These are phyloP conservation scores for Jatropha curcas DNA, from an alignment of 345 rosid genomes.

Conservation along the genomic window DNA sequence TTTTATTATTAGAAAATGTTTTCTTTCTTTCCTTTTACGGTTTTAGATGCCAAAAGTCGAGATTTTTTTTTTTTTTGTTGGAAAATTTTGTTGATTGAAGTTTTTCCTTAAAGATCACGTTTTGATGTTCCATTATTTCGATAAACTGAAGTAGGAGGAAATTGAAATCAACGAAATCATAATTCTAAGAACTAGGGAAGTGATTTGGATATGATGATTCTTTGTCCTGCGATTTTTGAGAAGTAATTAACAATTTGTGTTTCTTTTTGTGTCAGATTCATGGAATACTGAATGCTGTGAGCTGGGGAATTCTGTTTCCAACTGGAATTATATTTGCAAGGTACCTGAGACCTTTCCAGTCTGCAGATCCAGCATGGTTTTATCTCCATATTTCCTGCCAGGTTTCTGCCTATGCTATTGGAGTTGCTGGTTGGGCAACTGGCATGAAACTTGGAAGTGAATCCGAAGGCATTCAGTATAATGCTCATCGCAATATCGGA, in stretches of 20 bases:
- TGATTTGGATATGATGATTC: neutral
- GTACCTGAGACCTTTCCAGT: constrained; percentile 60
- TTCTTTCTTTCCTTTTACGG: too few species aligned
- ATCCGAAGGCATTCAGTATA: constrained; percentile 43
- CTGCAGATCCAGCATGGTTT: constrained; percentile 91
- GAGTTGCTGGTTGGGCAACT: constrained; percentile 89
- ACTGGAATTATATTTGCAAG: constrained; percentile 69
- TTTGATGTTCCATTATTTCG: too few species aligned
- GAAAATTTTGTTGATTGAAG: too few species aligned
- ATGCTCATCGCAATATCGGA: constrained; percentile 64
- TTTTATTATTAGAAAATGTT: too few species aligned
- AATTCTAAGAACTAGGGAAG: neutral
- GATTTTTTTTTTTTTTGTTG: too few species aligned
- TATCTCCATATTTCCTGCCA: constrained; percentile 76
- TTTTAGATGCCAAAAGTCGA: too few species aligned
- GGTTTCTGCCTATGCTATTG: constrained; percentile 64
- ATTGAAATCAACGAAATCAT: neutral
- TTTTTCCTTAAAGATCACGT: too few species aligned
- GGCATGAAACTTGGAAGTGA: constrained; percentile 85
- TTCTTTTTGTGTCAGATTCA: constrained; percentile 59
- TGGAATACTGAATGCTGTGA: constrained; percentile 80
- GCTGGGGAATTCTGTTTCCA: constrained; percentile 88
- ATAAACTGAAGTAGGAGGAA: neutral
- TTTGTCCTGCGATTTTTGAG: too few species aligned
- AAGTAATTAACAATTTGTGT: too few species aligned